Conservation (phyloP, 1,284 basidiomycete species). For the Apiotrichum brassicae region DNA sequence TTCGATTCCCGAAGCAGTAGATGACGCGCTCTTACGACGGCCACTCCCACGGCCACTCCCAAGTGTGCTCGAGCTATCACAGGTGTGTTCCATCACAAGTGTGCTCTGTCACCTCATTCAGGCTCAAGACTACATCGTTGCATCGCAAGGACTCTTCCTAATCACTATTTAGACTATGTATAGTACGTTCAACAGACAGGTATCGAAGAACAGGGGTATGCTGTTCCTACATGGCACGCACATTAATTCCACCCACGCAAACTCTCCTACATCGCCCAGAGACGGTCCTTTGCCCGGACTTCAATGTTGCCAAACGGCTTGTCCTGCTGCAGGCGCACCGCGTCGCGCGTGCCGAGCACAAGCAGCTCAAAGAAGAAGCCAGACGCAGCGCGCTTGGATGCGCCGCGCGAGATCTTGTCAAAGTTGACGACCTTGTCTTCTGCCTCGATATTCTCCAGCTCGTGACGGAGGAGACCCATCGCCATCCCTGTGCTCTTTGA, state of each 20-base stretch:
- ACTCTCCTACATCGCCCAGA: conserved; percentile 43
- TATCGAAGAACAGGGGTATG: neutral
- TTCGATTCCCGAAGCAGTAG: no score
- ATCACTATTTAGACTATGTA: neutral
- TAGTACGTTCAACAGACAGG: neutral
- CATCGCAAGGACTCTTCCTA: neutral
- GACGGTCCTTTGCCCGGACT: conserved; percentile 69
- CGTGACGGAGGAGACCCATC: conserved; percentile 68
- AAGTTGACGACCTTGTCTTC: conserved; percentile 61
- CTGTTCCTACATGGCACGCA: neutral
- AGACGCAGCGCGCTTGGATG: conserved; percentile 81
- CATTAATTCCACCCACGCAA: neutral
- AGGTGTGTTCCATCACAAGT: no score
- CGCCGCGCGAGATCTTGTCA: conserved; percentile 51
- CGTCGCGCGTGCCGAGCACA: conserved; percentile 86
- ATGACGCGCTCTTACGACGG: no score
- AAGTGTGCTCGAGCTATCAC: no score
- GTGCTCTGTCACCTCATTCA: no score
- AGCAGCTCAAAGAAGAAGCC: conserved; percentile 97
- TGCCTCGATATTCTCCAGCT: conserved; percentile 54
- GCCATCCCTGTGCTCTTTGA: conserved; percentile 89
- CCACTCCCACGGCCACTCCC: no score
- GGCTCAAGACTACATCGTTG: neutral
- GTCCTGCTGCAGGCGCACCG: conserved; percentile 69
- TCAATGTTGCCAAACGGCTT: conserved; percentile 78